Evolutionary conservation across 805 yeast genomes (phyloP).

Genomic region (Geotrichum ghanense): DNA sequence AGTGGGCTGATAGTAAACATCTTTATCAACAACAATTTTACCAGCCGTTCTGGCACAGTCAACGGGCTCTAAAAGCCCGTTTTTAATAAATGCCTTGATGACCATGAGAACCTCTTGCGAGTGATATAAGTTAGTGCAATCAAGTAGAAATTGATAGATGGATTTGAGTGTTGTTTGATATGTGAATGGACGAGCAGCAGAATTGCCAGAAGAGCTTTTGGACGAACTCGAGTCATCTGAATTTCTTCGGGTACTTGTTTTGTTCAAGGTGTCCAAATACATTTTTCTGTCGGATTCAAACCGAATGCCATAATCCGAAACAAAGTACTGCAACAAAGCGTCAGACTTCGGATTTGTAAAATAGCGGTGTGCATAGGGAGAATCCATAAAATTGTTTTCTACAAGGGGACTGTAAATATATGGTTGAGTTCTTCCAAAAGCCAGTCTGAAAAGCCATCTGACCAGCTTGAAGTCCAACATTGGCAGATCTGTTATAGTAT

Average conservation of each 20-base stretch:
- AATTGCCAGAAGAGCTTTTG: conserved; percentile 26
- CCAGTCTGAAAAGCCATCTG: conserved; percentile 46
- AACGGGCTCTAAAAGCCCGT: conserved; percentile 13
- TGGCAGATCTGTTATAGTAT: conserved; percentile 43
- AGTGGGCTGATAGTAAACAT: neutral
- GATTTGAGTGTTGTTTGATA: conserved; percentile 34
- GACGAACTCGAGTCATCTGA: neutral
- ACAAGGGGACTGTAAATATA: neutral
- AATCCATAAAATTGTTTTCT: conserved; percentile 1
- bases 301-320: conserved; percentile 53
- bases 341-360: conserved; percentile 87
- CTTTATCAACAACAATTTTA: neutral
- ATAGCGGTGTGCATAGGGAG: conserved; percentile 61
- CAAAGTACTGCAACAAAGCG: conserved; percentile 69
- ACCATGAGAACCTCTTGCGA: conserved; percentile 14
- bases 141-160: conserved; percentile 77
- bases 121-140: conserved; percentile 65
- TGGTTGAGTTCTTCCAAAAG: conserved; percentile 39
- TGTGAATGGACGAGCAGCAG: conserved; percentile 41
- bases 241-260: conserved; percentile 7
- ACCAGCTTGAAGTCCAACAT: conserved; percentile 52
- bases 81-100: conserved; percentile 24
- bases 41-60: neutral
- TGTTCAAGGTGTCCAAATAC: conserved; percentile 8
- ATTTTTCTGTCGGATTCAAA: conserved; percentile 36